These are phyloP conservation scores for Brasilioporus rufonigricans DNA, from an alignment of 768 basidiomycete genomes.

Conservation along the genomic window DNA sequence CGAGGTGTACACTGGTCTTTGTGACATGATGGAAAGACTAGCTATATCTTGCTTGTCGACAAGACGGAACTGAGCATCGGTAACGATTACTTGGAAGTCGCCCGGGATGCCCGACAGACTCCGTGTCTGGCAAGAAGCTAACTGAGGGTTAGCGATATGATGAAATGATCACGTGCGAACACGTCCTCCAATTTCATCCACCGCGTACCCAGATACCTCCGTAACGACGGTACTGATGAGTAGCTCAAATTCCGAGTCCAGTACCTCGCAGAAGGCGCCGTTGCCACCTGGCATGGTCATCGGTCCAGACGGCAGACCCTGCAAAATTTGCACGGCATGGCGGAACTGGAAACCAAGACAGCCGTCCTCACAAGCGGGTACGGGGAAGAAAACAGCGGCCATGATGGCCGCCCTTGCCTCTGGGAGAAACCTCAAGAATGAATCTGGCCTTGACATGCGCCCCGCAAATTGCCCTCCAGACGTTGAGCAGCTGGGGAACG, in stretches of 20 bases:
- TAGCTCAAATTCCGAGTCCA: conserved; percentile 4
- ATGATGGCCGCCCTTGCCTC: conserved; percentile 36
- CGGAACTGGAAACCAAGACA: conserved; percentile 58
- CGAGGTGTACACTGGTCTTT: conserved; percentile 43
- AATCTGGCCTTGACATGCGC: conserved; percentile 36
- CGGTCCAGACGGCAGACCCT: conserved; percentile 92
- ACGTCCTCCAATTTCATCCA: not conserved
- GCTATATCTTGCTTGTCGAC: not conserved
- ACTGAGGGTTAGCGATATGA: not conserved
- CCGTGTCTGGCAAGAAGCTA: too few relatives aligned
- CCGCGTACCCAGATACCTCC: not conserved
- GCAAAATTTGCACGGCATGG: conserved; percentile 88
- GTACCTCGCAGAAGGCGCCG: conserved; percentile 15
- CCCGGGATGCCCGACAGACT: not conserved
- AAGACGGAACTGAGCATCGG: not conserved
- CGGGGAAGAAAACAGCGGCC: conserved; percentile 31
- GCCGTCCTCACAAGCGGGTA: conserved; percentile 28
- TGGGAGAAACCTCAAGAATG: conserved; percentile 27
- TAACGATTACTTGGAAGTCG: not conserved
- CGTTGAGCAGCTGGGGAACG: conserved; percentile 82
- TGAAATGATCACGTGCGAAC: conserved; percentile 19
- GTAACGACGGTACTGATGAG: conserved; percentile 9
- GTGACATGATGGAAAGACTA: conserved; percentile 12
- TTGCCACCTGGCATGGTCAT: conserved; percentile 83
- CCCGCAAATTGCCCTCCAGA: conserved; percentile 84